Evolutionary conservation across 768 basidiomycete genomes (phyloP).

Genomic region (Boletus sp.): DNA sequence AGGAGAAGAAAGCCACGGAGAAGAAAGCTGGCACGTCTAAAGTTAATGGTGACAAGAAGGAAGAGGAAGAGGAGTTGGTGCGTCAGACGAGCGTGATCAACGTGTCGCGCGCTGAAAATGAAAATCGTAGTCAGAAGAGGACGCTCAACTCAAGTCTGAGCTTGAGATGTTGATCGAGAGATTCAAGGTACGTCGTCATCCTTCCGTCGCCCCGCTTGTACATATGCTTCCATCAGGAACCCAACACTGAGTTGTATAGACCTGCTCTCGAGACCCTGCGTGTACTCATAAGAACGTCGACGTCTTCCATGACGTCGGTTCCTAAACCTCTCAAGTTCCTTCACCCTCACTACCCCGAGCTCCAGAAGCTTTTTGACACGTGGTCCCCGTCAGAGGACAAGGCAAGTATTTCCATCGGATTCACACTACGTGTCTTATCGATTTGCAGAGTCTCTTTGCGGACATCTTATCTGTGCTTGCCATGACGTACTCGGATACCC

Average conservation of each 20-base stretch:
- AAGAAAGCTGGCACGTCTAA: conserved; percentile 59
- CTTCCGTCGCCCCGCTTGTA: not conserved
- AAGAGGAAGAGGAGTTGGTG: conserved; percentile 73
- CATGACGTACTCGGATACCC: conserved; percentile 99
- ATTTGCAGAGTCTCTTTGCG: conserved; percentile 79
- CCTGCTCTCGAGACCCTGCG: conserved; percentile 92
- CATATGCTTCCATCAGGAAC: conserved; percentile 58
- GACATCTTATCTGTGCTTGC: conserved; percentile 97
- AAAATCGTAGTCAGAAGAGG: conserved; percentile 80
- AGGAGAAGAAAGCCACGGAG: conserved; percentile 40
- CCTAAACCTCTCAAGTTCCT: conserved; percentile 99
- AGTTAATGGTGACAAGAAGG: conserved; percentile 49
- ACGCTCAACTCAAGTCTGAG: conserved; percentile 87
- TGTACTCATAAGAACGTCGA: conserved; percentile 91
- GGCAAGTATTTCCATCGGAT: conserved; percentile 16
- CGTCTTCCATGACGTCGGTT: conserved; percentile 98
- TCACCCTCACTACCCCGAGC: conserved; percentile 85
- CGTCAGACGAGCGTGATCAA: conserved; percentile 32
- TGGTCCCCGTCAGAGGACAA: conserved; percentile 79
- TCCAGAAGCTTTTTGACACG: conserved; percentile 78
- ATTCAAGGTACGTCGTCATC: conserved; percentile 61
- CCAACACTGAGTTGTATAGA: conserved; percentile 77
- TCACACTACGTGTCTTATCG: not conserved
- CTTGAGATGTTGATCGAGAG: conserved; percentile 97
- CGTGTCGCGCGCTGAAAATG: conserved; percentile 6